These are phyloP conservation scores for Diaporthe sp. DNA, from an alignment of 2,329 filamentous ascomycete genomes.

Conservation along the genomic window DNA sequence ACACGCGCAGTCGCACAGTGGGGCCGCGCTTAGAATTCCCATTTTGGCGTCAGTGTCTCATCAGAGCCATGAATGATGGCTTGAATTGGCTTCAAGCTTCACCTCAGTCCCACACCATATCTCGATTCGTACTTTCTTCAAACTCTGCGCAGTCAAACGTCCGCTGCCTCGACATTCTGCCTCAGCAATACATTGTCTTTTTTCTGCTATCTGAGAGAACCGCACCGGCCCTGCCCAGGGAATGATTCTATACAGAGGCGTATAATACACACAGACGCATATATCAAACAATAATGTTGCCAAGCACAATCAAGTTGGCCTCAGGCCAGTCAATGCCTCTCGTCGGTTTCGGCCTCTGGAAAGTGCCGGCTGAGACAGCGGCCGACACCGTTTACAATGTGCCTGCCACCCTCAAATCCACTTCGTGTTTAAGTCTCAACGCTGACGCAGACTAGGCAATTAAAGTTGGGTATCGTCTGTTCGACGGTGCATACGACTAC, in stretches of 20 bases:
- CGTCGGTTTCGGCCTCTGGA: neutral
- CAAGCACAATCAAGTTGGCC: conserved; percentile 8
- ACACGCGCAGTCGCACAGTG: neutral
- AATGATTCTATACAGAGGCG: neutral
- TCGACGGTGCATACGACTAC: conserved; percentile 9
- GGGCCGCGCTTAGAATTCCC: neutral
- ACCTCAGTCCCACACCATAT: neutral
- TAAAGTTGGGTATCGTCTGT: neutral
- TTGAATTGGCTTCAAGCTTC: neutral
- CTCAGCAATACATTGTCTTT: neutral
- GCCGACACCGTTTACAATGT: conserved; percentile 3
- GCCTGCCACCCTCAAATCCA: neutral
- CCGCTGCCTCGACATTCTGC: neutral
- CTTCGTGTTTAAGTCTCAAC: neutral
- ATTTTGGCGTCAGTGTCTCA: neutral
- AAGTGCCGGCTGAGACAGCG: conserved; percentile 14
- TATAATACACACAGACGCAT: neutral
- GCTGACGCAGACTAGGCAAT: neutral
- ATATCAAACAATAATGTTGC: neutral
- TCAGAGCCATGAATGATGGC: neutral
- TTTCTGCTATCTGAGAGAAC: neutral
- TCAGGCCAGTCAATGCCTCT: conserved; percentile 5
- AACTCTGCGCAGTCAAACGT: neutral
- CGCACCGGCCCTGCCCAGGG: neutral
- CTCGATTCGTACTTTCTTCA: neutral